Evolutionary conservation across 2,329 filamentous ascomycete genomes (phyloP), one percentile per base, ranked within the genome.

Genomic region (Dichotomopilus funicola): DNA sequence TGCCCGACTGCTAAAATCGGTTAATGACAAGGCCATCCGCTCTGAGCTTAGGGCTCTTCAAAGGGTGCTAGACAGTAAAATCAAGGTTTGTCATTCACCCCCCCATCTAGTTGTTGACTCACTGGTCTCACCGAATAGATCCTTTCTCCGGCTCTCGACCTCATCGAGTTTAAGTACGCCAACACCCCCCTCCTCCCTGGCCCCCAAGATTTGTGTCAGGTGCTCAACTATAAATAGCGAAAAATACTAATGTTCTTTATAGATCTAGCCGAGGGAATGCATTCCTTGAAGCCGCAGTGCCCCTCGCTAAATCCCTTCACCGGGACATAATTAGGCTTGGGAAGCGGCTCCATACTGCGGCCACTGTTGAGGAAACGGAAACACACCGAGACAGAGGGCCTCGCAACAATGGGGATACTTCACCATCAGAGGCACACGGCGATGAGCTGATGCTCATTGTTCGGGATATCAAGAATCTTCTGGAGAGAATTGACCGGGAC

Each of bases 91-190:
- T 54, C 42, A 13, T 33, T 10, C 13, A 5, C 8, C 11, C 12
- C 37, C 27, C 36, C 19, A 31, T 33, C 5, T 11, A 12, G 40
- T 13, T n/a, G 11, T n/a, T 42, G 6, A 5, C 11, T 31, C 27
- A 44, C 51, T 54, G 38, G 56, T 43, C 43, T 5, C 10, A n/a
- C 8, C 38, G 11, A 5, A 43, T 60, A 89, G 84, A 89, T 96
- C 61, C 85, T 96, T 46, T 91, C 90, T 9, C 91, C 91, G 0
- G 88, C 90, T 8, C 92, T 95, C 65, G 90, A 96, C 68, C 85
- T 96, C 76, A 90, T 96, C 64, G 89, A 96, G 69, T 80, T 96
- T 64, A 94, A 94, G 85, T 88, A 70, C 64, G 78, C 61, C 35
- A 49, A 42, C 35, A 27, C 19, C 19, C 19, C 19, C 19, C 19